Base-by-base conservation (phyloP, 441 rosid species). In the Adansonia rubrostipa region DNA sequence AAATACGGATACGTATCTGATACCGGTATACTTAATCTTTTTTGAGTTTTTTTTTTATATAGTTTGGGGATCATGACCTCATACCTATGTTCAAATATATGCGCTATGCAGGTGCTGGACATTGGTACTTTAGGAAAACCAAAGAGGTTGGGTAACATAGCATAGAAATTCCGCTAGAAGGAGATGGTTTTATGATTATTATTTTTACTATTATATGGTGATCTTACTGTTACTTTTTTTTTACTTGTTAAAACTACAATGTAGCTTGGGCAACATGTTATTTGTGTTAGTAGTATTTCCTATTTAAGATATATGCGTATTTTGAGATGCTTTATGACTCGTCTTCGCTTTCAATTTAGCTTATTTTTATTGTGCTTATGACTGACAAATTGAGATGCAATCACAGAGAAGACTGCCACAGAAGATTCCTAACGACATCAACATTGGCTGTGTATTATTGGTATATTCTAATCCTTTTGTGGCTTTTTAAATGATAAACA, bases 361-460 rank as follows among this genome's bases (percentile, higher is more conserved):
- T 22, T 61, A 8, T 24, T 61, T 75, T 28, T 75, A 19, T 73
- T 56, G 64, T 75, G 17, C 36, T 64, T 17, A 17, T 48, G 40
- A 20, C 44, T 74, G 57, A 60, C 66, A 44, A 74, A 60, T 58
- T 74, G 44, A 60, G 44, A 58, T 75, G 33, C 61, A 64, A 50
- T 51, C 28, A 51, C 78, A 75, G 78, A 75, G 78, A 75, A 75
- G 72, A 75, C 71, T 64, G 71, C 50, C 22, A 36, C 61, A 17
- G 72, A 48, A 17, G 65, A 19, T 5, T 36, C 64, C 6, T 72
- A 47, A 73, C 53, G 17, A 56, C n/a, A n/a, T 72, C 51, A 72
- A 5, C 36, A 40, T 72, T 17, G 47, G 76, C 33, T 17, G 51
- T 57, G 8, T 56, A 42, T 13, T 10, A 6, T 56, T 54, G 64